Base-by-base conservation (phyloP, 2,329 filamentous ascomycete genomes). In the Nothomitra cinnamomea region DNA sequence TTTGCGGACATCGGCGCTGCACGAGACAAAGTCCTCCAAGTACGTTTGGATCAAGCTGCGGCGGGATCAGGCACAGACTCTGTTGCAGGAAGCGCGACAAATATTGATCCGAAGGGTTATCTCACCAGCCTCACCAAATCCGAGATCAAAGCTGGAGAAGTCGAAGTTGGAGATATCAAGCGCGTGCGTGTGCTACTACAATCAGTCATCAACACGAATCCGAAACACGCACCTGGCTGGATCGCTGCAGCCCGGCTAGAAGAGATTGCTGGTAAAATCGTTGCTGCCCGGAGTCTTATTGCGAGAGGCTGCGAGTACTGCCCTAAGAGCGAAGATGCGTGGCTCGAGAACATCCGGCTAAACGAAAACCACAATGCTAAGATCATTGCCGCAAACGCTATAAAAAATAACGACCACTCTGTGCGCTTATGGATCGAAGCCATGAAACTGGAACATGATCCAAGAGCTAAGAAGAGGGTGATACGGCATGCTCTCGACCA, bases 1-100 rank as follows among this genome's bases (percentile, higher is more conserved):
- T 98, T 98, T 65, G 90, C 90, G 45, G 86, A 95, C 66, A 96
- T 98, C 58, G 92, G 94, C 68, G 88, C 89, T 45, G 94, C 92
- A 19, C 82, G 92, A 70, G 87, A 95, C 71, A 95, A 95, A 68
- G 92, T 95, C 41, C 76, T 98, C 53, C 85, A 95, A 65, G 90
- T 94, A n/a, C 82, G 87, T 60, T 74, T 98, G 42, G 90, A 96
- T 61, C 86, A 94, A 64, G 89, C 88, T 6, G 89, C 87, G 3
- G 78, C 83, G 58, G 81, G 75, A 19, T 79, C 82, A 25, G 80
- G 77, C 17, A 82, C 78, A 12, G 81, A 87, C 53, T 79, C 83
- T 3, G 72, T 80, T 3, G 77, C 77, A 8, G 92, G 92, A 38
- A 94, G 82, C 56, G 80, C 90, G 21, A 94, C 88, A 1, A 94